These are phyloP conservation scores for Starmerella riodocensis DNA, from an alignment of 805 yeast species.

Conservation along the genomic window DNA sequence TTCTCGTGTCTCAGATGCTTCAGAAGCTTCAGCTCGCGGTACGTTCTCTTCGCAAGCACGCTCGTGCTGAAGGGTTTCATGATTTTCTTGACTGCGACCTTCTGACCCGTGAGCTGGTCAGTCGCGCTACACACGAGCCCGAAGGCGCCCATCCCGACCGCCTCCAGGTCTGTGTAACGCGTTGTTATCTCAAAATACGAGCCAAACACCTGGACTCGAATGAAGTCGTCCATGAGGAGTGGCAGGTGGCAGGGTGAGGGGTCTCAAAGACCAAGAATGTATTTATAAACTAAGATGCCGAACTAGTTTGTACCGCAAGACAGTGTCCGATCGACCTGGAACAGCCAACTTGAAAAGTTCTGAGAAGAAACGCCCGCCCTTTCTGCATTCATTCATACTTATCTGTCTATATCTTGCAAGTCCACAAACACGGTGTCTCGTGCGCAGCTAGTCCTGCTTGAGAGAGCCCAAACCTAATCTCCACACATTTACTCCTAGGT, in stretches of 20 bases:
- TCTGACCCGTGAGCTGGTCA: conserved; percentile 79
- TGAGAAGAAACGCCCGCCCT: no score
- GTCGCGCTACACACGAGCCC: conserved; percentile 95
- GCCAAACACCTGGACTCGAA: conserved; percentile 23
- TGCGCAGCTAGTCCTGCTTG: no score
- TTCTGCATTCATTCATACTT: no score
- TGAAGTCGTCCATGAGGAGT: conserved; percentile 21
- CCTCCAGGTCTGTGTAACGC: conserved; percentile 72
- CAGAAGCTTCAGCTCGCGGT: conserved; percentile 83
- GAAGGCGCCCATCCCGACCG: conserved; percentile 99
- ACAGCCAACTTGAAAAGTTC: no score
- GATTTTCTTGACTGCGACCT: conserved; percentile 93
- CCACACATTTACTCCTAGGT: no score
- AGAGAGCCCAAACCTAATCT: no score
- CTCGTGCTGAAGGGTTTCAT: conserved; percentile 96
- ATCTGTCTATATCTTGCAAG: no score
- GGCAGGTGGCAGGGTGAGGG: no score
- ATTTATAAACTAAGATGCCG: no score
- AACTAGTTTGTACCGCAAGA: no score
- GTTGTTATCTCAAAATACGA: conserved; percentile 23
- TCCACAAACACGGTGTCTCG: no score
- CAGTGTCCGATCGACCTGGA: no score
- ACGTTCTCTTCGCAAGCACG: conserved; percentile 89
- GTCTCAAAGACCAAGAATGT: not conserved
- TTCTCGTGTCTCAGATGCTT: conserved; percentile 93